Evolutionary conservation across 108 stramenopile species (phyloP).

Genomic region (Cyclotella sp.): DNA sequence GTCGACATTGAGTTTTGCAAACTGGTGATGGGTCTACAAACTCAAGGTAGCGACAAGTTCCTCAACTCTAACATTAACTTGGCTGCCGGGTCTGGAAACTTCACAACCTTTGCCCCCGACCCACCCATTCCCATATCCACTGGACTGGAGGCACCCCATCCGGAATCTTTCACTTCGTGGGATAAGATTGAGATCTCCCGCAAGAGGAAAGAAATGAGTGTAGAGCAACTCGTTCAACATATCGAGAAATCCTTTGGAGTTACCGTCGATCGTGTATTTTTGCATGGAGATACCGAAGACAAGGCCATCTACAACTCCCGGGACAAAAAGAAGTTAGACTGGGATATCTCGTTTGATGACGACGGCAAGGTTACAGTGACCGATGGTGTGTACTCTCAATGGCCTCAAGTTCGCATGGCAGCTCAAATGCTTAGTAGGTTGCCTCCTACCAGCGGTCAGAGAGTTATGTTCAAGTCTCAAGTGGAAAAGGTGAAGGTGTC

Average conservation of each 20-base stretch:
- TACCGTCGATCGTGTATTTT: constrained; percentile 60
- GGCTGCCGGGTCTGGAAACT: constrained; percentile 62
- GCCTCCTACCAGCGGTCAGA: constrained; percentile 63
- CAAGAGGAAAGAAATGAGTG: constrained; percentile 54
- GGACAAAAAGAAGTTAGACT: constrained; percentile 62
- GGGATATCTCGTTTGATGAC: constrained; percentile 57
- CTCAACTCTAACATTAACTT: constrained; percentile 67
- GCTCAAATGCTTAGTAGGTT: constrained; percentile 59
- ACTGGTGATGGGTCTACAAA: constrained; percentile 63
- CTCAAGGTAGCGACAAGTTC: constrained; percentile 61
- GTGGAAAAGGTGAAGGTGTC: constrained; percentile 61
- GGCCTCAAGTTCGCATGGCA: constrained; percentile 69
- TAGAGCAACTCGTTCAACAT: constrained; percentile 52
- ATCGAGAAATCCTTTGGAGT: constrained; percentile 57
- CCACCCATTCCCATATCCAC: constrained; percentile 59
- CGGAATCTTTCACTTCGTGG: constrained; percentile 61
- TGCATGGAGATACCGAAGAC: constrained; percentile 49
- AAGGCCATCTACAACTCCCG: constrained; percentile 57
- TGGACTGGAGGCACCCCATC: constrained; percentile 49
- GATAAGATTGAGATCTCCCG: constrained; percentile 60
- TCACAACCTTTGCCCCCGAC: constrained; percentile 62
- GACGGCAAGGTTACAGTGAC: constrained; percentile 56
- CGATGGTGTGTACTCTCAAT: constrained; percentile 62
- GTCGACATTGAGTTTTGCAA: constrained; percentile 85
- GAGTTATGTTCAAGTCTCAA: constrained; percentile 59